phyloP scores from a whole-genome alignment of 345 rosid species.

The Acer campestre region DNA sequence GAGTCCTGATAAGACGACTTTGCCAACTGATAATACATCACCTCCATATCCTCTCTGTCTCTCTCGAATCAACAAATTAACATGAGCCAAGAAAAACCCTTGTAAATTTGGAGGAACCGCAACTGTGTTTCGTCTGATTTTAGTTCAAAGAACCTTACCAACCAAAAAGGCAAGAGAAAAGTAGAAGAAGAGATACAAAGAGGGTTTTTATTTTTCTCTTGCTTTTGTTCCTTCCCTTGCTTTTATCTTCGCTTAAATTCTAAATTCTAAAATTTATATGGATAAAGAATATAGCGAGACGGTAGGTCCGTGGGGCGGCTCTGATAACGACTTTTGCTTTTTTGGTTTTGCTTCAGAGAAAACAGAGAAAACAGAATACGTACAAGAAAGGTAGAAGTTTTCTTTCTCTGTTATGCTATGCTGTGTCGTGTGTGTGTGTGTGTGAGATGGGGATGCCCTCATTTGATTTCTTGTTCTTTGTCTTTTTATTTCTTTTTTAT shows the following conservation, averaged over 20 bases:
- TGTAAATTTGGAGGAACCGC: neutral
- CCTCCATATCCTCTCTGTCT: constrained; percentile 28
- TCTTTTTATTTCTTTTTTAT: constrained; percentile 16
- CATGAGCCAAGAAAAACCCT: constrained; percentile 9
- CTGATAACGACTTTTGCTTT: constrained; percentile 3
- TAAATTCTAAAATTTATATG: constrained; percentile 7
- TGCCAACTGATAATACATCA: constrained; percentile 58
- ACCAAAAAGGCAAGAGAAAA: constrained; percentile 17
- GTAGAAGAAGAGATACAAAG: neutral
- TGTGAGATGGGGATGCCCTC: neutral
- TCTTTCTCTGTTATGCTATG: neutral
- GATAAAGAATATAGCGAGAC: neutral
- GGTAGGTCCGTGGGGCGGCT: constrained; percentile 29
- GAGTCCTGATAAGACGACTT: constrained; percentile 74
- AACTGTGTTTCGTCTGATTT: constrained; percentile 14
- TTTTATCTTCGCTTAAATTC: constrained; percentile 1
- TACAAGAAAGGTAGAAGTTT: constrained; percentile 1
- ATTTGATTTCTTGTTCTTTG: neutral
- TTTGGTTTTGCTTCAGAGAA: neutral
- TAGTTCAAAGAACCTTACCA: constrained; percentile 25
- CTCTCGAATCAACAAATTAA: constrained; percentile 6
- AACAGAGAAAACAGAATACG: constrained; percentile 10
- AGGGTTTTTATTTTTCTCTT: neutral
- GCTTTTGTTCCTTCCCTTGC: constrained; percentile 8
- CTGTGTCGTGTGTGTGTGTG: neutral